phyloP scores from a whole-genome alignment of 441 rosid species.

The Theobroma grandiflorum region DNA sequence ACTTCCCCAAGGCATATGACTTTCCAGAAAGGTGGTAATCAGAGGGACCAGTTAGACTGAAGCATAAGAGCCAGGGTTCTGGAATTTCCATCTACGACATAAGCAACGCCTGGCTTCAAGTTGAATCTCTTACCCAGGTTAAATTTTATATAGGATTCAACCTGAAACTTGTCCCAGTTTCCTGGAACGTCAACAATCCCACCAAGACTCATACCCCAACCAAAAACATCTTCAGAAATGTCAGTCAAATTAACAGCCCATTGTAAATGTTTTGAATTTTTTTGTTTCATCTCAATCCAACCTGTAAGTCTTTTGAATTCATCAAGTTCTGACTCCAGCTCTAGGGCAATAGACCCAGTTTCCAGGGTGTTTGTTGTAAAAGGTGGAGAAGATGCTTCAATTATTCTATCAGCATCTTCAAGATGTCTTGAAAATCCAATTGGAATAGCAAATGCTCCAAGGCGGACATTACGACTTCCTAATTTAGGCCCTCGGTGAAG shows the following conservation, averaged over 20 bases:
- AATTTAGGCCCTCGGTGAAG: constrained; percentile 54
- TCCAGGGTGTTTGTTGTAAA: constrained; percentile 31
- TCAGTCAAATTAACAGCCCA: constrained; percentile 76
- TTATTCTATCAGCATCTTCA: constrained; percentile 28
- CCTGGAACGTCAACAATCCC: constrained; percentile 55
- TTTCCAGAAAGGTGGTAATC: constrained; percentile 26
- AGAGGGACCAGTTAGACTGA: constrained; percentile 84
- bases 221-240: constrained; percentile 63
- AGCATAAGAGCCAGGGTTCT: constrained; percentile 66
- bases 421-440: constrained; percentile 45
- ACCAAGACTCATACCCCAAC: constrained; percentile 77
- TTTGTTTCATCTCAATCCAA: constrained; percentile 77
- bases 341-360: constrained; percentile 60
- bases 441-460: constrained; percentile 66
- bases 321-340: constrained; percentile 68
- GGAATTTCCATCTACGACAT: constrained; percentile 56
- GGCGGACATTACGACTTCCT: constrained; percentile 32
- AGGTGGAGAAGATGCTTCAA: constrained; percentile 40
- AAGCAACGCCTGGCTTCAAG: constrained; percentile 76
- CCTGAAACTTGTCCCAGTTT: constrained; percentile 57
- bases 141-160: constrained; percentile 70
- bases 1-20: constrained; percentile 12
- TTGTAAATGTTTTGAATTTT: constrained; percentile 46
- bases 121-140: constrained; percentile 56
- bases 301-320: constrained; percentile 65